Conservation (phyloP, 2,329 filamentous ascomycete genomes). For the Trichoderma sp. region DNA sequence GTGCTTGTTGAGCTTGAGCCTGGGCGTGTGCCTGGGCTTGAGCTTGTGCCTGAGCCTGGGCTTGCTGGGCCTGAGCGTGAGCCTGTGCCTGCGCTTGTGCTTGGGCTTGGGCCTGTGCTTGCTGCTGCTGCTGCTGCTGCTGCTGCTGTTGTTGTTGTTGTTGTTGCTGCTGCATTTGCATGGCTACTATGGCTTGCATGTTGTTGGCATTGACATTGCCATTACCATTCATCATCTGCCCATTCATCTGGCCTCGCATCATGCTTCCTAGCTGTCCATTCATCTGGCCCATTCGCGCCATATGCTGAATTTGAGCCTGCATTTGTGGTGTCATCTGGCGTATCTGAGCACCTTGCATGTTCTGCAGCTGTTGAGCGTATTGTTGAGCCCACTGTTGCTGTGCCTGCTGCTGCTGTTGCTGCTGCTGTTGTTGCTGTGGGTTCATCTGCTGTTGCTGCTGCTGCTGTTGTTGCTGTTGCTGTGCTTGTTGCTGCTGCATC, state of each 20-base stretch:
- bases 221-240: conserved; percentile 41
- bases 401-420: conserved; percentile 43
- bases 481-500: conserved; percentile 43
- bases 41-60: conserved; percentile 66
- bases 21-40: conserved; percentile 23
- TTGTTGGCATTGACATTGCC: conserved; percentile 32
- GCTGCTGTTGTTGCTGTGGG: conserved; percentile 41
- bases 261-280: conserved; percentile 41
- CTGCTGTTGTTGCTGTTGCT: conserved; percentile 33
- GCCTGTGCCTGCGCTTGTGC: conserved; percentile 65
- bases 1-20: conserved; percentile 40
- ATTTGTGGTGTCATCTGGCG: conserved; percentile 41
- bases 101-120: conserved; percentile 54
- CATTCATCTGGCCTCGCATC: conserved; percentile 40
- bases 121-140: conserved; percentile 36
- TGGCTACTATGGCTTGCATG: conserved; percentile 42
- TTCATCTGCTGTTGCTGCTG: conserved; percentile 40
- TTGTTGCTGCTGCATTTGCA: conserved; percentile 38
- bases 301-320: conserved; percentile 42
- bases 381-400: conserved; percentile 47
- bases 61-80: conserved; percentile 36
- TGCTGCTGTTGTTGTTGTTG: conserved; percentile 35
- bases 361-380: conserved; percentile 46
- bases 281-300: conserved; percentile 37
- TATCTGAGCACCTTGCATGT: conserved; percentile 41